Conservation (phyloP, 2,329 filamentous ascomycete genomes). For the Pseudofabraea citricarpa region DNA sequence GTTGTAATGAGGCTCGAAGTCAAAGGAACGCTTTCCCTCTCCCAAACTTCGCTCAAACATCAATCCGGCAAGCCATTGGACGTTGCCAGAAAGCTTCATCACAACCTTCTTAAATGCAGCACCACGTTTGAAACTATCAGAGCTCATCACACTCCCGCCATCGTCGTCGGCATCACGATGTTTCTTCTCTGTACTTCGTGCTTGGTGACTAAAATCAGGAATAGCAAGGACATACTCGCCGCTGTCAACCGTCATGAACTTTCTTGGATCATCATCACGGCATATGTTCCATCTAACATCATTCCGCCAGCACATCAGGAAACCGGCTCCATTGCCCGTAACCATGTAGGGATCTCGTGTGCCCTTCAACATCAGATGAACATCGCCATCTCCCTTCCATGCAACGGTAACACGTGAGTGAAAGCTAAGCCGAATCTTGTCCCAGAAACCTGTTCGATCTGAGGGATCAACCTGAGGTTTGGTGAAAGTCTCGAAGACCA, state of each 20-base stretch:
- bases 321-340: slow-evolving; percentile 87
- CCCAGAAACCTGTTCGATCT: slow-evolving; percentile 95
- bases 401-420: slow-evolving; percentile 85
- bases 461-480: slow-evolving; percentile 93
- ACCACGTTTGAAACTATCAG: slow-evolving; percentile 61
- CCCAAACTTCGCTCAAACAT: slow-evolving; percentile 85
- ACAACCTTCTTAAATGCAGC: slow-evolving; percentile 97
- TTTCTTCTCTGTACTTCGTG: slow-evolving; percentile 46
- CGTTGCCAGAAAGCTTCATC: slow-evolving; percentile 97
- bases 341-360: slow-evolving; percentile 90
- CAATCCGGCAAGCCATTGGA: slow-evolving; percentile 85
- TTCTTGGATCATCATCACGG: slow-evolving; percentile 78
- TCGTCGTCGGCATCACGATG: slow-evolving; percentile 47
- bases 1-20: slow-evolving; percentile 90
- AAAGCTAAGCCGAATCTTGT: slow-evolving; percentile 92
- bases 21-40: slow-evolving; percentile 69
- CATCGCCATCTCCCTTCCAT: slow-evolving; percentile 94
- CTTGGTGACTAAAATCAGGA: slow-evolving; percentile 87
- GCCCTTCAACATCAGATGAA: slow-evolving; percentile 88
- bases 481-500: slow-evolving; percentile 95
- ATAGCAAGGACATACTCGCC: slow-evolving; percentile 93
- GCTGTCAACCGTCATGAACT: slow-evolving; percentile 93
- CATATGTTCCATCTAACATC: slow-evolving; percentile 86
- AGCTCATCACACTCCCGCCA: slow-evolving; percentile 49
- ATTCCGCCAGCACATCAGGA: slow-evolving; percentile 98